A percentile compares a stretch with the other conserved stretches of the same genome.
phyloP scores from a whole-genome alignment of 495 filamentous ascomycete species.

The Amniculicola lignicola region DNA sequence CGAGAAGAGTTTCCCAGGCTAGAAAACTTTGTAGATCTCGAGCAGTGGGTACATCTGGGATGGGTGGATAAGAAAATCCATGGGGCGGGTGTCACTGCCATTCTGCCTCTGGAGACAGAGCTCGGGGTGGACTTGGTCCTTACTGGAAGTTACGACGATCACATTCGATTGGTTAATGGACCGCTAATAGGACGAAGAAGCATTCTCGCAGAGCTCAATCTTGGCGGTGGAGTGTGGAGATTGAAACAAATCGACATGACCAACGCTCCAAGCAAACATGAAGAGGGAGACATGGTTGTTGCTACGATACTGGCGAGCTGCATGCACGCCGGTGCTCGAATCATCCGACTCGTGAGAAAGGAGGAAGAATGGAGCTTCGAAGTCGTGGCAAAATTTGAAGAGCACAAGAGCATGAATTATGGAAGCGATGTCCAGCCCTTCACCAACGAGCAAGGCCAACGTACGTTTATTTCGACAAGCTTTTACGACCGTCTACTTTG shows the following conservation, averaged over 20 bases:
- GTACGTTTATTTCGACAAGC: constrained; percentile 68
- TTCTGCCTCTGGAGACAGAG: constrained; percentile 58
- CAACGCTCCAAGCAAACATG: neutral
- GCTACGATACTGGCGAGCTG: constrained; percentile 74
- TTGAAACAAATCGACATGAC: constrained; percentile 49
- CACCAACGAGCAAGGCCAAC: constrained; percentile 13
- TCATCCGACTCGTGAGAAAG: constrained; percentile 55
- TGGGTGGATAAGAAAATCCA: constrained; percentile 56
- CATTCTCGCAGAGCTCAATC: constrained; percentile 58
- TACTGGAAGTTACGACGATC: constrained; percentile 92
- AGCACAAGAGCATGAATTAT: constrained; percentile 96
- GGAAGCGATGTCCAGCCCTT: constrained; percentile 68
- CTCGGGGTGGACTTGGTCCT: constrained; percentile 52
- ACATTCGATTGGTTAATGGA: constrained; percentile 60
- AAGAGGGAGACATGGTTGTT: constrained; percentile 20
- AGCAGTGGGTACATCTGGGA: neutral
- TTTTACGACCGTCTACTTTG: constrained; percentile 84
- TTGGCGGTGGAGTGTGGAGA: constrained; percentile 91
- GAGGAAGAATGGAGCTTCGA: constrained; percentile 56
- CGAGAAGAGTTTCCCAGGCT: too few species aligned
- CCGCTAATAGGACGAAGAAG: constrained; percentile 35
- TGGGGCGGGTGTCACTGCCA: constrained; percentile 81
- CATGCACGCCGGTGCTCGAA: constrained; percentile 80
- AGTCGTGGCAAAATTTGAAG: constrained; percentile 71
- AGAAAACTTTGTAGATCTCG: too few species aligned